A percentile compares a stretch with the other conserved stretches of the same genome.
phyloP scores from a whole-genome alignment of 2,329 filamentous ascomycete genomes.

The Fonsecaea multimorphosa region DNA sequence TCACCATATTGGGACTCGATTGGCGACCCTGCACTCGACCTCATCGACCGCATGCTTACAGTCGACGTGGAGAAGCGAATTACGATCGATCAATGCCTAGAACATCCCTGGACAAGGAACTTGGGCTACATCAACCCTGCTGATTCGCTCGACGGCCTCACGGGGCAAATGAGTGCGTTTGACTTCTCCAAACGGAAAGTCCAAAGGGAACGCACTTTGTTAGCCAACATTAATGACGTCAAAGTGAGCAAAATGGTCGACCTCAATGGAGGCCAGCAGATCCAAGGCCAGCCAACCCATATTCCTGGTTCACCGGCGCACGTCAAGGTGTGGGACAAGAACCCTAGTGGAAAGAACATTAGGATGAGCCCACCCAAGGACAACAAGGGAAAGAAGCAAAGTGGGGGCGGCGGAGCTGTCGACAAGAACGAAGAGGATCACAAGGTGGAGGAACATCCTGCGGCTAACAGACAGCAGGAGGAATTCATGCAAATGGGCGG shows the following conservation, averaged over 20 bases:
- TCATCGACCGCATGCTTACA: slow-evolving; percentile 94
- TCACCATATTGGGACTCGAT: slow-evolving; percentile 95
- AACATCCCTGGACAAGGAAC: slow-evolving; percentile 83
- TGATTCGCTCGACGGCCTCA: slow-evolving; percentile 91
- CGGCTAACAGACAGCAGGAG: slow-evolving; percentile 68
- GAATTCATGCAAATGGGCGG: slow-evolving; percentile 88
- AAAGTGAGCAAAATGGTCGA: slow-evolving; percentile 64
- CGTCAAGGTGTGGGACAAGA: slow-evolving; percentile 78
- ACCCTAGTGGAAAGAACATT: slow-evolving; percentile 57
- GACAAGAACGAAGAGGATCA: slow-evolving; percentile 37
- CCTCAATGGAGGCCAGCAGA: slow-evolving; percentile 31
- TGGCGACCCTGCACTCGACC: slow-evolving; percentile 82
- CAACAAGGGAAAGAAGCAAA: slow-evolving; percentile 23
- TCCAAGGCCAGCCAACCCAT: slow-evolving; percentile 21
- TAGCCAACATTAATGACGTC: slow-evolving; percentile 81
- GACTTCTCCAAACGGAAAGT: slow-evolving; percentile 84
- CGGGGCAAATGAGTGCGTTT: slow-evolving; percentile 80
- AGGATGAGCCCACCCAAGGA: slow-evolving; percentile 36
- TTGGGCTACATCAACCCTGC: slow-evolving; percentile 61
- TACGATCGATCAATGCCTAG: slow-evolving; percentile 86
- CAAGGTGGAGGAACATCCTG: slow-evolving; percentile 66
- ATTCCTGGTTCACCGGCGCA: slow-evolving; percentile 47
- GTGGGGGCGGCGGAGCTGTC: background rate
- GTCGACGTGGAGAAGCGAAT: slow-evolving; percentile 83
- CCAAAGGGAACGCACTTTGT: slow-evolving; percentile 79